These are phyloP conservation scores for Vitis riparia DNA, from an alignment of 164 flowering plant species.

Conservation along the genomic window DNA sequence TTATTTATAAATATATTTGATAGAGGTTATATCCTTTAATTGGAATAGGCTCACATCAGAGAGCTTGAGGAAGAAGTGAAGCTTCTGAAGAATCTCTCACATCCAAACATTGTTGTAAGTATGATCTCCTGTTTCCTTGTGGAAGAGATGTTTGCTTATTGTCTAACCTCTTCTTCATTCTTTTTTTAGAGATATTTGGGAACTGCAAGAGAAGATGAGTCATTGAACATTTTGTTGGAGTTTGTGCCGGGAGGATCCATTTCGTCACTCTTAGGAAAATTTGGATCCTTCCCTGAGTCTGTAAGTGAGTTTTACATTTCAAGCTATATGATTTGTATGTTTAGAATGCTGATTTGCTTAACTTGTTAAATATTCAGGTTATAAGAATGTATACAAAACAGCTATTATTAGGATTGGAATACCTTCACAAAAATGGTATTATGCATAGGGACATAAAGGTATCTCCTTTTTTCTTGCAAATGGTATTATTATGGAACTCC, in stretches of 20 bases:
- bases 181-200: slow-evolving; percentile 86
- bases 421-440: slow-evolving; percentile 83
- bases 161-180: slow-evolving; percentile 4
- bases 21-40: no score
- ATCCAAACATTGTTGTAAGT: slow-evolving; percentile 94
- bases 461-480: background rate
- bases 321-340: background rate
- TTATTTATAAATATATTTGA: no score
- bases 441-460: slow-evolving; percentile 99
- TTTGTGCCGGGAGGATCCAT: slow-evolving; percentile 99
- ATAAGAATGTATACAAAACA: slow-evolving; percentile 88
- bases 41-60: slow-evolving; percentile 65
- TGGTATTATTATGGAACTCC: no score
- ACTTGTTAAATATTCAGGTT: slow-evolving; percentile 50
- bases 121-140: background rate
- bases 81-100: slow-evolving; percentile 85
- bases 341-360: slow-evolving; percentile 4
- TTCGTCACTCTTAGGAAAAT: slow-evolving; percentile 89
- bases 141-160: slow-evolving; percentile 1
- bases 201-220: slow-evolving; percentile 86
- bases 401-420: slow-evolving; percentile 82
- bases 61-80: slow-evolving; percentile 98
- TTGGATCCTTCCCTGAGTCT: slow-evolving; percentile 94
- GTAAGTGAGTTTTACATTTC: slow-evolving; percentile 46
- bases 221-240: slow-evolving; percentile 83